Percentiles rank a stretch among this genome's conserved stretches.
Conservation (phyloP, 164 flowering plant genomes). For the Chloranthus sessilifolius region DNA sequence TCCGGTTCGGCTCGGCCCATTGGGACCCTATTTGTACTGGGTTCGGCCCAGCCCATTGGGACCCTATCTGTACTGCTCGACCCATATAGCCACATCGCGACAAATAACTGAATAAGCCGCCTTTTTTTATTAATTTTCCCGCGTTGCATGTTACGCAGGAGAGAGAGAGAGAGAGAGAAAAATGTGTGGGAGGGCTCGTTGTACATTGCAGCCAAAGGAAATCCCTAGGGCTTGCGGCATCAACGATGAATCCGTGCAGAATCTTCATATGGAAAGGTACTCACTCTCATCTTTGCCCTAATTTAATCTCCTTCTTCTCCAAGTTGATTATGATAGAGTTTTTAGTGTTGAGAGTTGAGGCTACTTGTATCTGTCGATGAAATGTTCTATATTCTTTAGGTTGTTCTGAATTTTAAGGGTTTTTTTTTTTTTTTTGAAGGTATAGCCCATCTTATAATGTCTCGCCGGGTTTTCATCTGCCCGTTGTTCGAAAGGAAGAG, state of each 20-base stretch:
- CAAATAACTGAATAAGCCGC: conserved; percentile 45
- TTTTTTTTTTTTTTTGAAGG: conserved; percentile 29
- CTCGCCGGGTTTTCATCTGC: conserved; percentile 67
- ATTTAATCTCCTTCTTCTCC: neutral
- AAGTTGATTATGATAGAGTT: neutral
- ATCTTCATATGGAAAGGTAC: conserved; percentile 55
- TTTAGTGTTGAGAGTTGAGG: too few species aligned
- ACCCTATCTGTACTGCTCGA: too few species aligned
- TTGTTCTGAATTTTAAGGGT: neutral
- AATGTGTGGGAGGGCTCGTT: conserved; percentile 87
- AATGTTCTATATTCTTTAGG: neutral
- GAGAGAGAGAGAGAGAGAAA: conserved; percentile 9
- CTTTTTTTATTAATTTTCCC: conserved; percentile 7
- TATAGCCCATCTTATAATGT: conserved; percentile 75
- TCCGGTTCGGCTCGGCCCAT: conserved; percentile 22
- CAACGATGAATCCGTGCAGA: conserved; percentile 24
- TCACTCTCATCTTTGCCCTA: neutral
- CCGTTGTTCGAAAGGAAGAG: conserved; percentile 64
- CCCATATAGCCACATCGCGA: too few species aligned
- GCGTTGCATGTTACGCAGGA: neutral
- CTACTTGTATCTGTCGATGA: neutral
- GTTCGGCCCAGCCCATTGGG: too few species aligned
- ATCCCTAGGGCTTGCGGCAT: conserved; percentile 62
- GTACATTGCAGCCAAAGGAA: conserved; percentile 61
- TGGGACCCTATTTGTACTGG: too few species aligned